Evolutionary conservation across 139 green algal genomes (phyloP), one percentile per base, ranked within the genome.

Genomic region (Tetradesmus lagerheimii): DNA sequence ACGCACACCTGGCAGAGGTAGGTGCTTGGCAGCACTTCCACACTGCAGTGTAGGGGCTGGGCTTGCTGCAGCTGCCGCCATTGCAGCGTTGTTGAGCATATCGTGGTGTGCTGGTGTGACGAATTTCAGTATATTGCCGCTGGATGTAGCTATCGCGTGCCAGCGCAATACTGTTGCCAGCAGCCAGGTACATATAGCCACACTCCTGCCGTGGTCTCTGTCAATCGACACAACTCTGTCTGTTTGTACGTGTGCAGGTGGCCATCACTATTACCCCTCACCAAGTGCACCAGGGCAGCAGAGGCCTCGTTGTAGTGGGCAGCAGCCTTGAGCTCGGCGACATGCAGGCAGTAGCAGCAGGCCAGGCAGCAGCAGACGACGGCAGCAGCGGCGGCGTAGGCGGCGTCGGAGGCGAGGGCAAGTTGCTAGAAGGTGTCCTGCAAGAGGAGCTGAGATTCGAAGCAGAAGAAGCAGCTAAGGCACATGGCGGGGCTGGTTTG

Each of bases 221-320:
- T 15, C 23, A n/a, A 29, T 53, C 23, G n/a, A 0, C 76, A 41
- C 18, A 16, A 38, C 31, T 4, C 25, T 35, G 25, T 78, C 35
- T 50, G 6, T 16, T 74, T 39, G 9, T 80, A 4, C 20, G 18
- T 80, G 31, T 15, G 37, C 93, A 98, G 94, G 93, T 98, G 34
- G 95, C 96, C 0, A 80, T 99, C 0, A 85, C 95, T 67, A 95
- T 99, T 23, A 94, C 91, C 15, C 90, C 95, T 3, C 94, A 98
- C 82, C 94, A 92, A 37, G 92, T 97, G 41, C 87, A 90, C 9
- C 29, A 93, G 34, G 93, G 91, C 1, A 96, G 98, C 93, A 90
- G 94, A 0, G 98, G 98, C 8, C 87, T 98, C 0, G 90, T 99
- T 0, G 92, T 99, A 0, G 94, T 99, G 29, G 96, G 97, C 1